Base-by-base conservation (phyloP, 2,329 filamentous ascomycete species). In the Tetracladium maxilliforme region DNA sequence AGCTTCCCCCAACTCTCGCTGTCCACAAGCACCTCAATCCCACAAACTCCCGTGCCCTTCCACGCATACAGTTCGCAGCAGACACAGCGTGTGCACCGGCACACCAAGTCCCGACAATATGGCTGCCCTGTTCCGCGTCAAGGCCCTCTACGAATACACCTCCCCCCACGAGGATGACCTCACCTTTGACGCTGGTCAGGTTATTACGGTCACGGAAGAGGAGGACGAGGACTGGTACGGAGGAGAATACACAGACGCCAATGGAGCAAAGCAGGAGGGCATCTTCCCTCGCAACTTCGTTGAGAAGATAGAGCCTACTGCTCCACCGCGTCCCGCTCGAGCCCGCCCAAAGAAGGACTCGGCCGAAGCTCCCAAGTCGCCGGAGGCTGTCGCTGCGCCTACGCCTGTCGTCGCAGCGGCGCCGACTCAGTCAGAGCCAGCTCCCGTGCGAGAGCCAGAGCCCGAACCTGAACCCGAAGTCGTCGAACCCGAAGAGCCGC, bases 251-350 rank as follows among this genome's bases (percentile, higher is more conserved):
- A 58, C 73, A 35, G 81, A 92, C 51, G 70, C 72, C 31, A 53
- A 62, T 26, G 90, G 90, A 29, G 54, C 51, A 34, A 83, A 76
- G 51, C 69, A 74, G 46, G 74, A 86, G 44, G 87, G 87, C 38
- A 79, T 94, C 41, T 95, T 94, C 51, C 87, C 84, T 25, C 77
- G 79, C 48, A 98, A 95, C 56, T 98, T 98, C 47, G 90, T 98
- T 44, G 90, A 98, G 53, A 83, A 77, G 54, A 92, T 83, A 52
- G 87, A 95, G 49, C 90, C 90, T 19, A 78, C 74, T 29, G 78
- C 87, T 34, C 90, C 90, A 31, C 83, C 86, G 31, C 73, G 90
- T 30, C 90, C 90, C 30, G 66, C 70, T 34, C 73, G 90, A 42
- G 55, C 51, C 30, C 74, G 81, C 37, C 54, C 66, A 26, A 86